Evolutionary conservation across 169 alveolate genomes (phyloP), one percentile per base, ranked within the genome.

Genomic region (Plasmodium gonderi): DNA sequence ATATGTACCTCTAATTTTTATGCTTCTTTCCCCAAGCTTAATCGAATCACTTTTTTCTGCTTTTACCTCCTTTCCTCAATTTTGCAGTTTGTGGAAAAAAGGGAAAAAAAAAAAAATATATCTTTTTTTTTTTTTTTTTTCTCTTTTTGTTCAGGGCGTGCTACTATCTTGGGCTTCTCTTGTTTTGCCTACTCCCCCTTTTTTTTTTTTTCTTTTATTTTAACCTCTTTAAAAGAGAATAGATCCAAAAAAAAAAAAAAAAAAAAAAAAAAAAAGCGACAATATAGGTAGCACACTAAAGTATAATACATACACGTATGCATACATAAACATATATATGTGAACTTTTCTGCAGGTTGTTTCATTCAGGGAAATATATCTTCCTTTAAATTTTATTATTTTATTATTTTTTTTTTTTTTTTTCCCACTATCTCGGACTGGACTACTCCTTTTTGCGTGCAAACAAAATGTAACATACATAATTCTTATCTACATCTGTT

Each of bases 91-190:
- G 12, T n/a, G n/a, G n/a, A n/a, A n/a, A n/a, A n/a, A n/a, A n/a
- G n/a, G n/a, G n/a, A n/a, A n/a, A n/a, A n/a, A n/a, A n/a, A n/a
- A n/a, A n/a, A n/a, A n/a, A n/a, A n/a, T n/a, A n/a, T n/a, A n/a
- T n/a, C n/a, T n/a, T n/a, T n/a, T n/a, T n/a, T 75, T 42, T 42
- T 29, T 75, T 75, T 75, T 17, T 36, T 75, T 79, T 67, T 79
- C 47, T 60, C 47, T 47, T 67, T 79, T 45, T 79, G 72, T 36
- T 23, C 72, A 60, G 26, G 17, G 36, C 72, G 36, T 14, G 40
- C 33, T 60, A 36, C 36, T 6, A 12, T 60, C 12, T 60, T 60
- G 72, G 72, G 36, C 26, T 23, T 60, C 26, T 23, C 72, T 20
- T n/a, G n/a, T n/a, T 29, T 17, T 60, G 72, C 40, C 38, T 5